Conservation (phyloP, 495 filamentous ascomycete genomes). For the Neurospora sp. region DNA sequence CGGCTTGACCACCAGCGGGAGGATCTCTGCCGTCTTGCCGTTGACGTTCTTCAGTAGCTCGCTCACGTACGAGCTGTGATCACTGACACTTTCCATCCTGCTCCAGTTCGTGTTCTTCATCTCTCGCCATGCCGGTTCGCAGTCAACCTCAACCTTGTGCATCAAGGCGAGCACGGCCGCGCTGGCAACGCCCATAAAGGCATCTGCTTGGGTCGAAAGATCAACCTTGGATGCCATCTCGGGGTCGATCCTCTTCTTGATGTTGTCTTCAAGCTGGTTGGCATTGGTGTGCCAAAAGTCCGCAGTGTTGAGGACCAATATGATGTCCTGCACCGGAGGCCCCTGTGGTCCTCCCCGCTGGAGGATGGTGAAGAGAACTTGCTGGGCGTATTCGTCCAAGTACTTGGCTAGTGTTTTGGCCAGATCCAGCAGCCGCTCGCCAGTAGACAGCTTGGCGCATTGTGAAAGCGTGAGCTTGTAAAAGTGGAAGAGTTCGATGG, state of each 20-base stretch:
- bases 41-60: slow-evolving; percentile 69
- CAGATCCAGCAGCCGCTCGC: slow-evolving; percentile 74
- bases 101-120: slow-evolving; percentile 97
- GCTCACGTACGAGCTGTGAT: slow-evolving; percentile 85
- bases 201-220: slow-evolving; percentile 82
- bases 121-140: slow-evolving; percentile 86
- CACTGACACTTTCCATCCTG: slow-evolving; percentile 86
- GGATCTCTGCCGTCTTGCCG: slow-evolving; percentile 55
- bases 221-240: slow-evolving; percentile 68
- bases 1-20: slow-evolving; percentile 75
- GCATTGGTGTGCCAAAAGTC: slow-evolving; percentile 96
- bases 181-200: slow-evolving; percentile 90
- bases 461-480: slow-evolving; percentile 86
- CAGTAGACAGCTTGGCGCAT: slow-evolving; percentile 91
- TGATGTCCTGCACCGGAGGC: slow-evolving; percentile 63
- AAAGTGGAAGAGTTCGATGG: slow-evolving; percentile 93
- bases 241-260: slow-evolving; percentile 77
- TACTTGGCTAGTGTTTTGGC: slow-evolving; percentile 83
- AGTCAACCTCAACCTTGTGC: slow-evolving; percentile 66
- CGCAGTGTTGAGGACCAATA: slow-evolving; percentile 87
- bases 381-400: slow-evolving; percentile 89
- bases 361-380: slow-evolving; percentile 75
- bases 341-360: slow-evolving; percentile 47
- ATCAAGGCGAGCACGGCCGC: slow-evolving; percentile 79
- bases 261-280: slow-evolving; percentile 85